These are phyloP conservation scores for Phytophthora palmivora DNA, from an alignment of 352 stramenopile genomes.

Conservation along the genomic window DNA sequence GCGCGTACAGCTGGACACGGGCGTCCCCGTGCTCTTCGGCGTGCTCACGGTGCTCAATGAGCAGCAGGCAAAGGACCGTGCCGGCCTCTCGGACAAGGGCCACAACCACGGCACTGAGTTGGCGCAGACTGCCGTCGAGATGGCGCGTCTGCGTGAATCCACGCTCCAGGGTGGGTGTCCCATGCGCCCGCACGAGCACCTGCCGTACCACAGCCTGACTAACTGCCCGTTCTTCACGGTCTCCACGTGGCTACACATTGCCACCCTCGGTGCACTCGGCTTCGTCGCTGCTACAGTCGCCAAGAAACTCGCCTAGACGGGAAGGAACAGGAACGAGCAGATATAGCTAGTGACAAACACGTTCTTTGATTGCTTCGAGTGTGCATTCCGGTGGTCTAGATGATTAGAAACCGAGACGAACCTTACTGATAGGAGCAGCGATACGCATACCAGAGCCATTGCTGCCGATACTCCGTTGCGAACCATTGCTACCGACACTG, in stretches of 20 bases:
- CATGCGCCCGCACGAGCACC: conserved; percentile 71
- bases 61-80: conserved; percentile 94
- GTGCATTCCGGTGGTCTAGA: conserved; percentile 17
- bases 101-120: conserved; percentile 97
- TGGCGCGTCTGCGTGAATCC: conserved; percentile 91
- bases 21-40: conserved; percentile 89
- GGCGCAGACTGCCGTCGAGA: conserved; percentile 97
- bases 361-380: conserved; percentile 18
- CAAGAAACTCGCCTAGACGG: conserved; percentile 66
- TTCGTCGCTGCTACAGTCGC: conserved; percentile 50
- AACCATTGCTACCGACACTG: conserved; percentile 61
- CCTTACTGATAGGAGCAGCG: conserved; percentile 67
- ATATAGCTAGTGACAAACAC: conserved; percentile 20
- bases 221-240: conserved; percentile 82
- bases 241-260: conserved; percentile 81
- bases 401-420: conserved; percentile 62
- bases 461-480: conserved; percentile 56
- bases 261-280: conserved; percentile 61
- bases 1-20: conserved; percentile 94
- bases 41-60: conserved; percentile 97
- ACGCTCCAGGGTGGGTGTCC: conserved; percentile 67
- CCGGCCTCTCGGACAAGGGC: conserved; percentile 77
- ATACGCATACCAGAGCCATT: conserved; percentile 56
- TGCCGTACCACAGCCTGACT: conserved; percentile 76
- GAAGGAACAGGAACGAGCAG: neutral